phyloP scores from a whole-genome alignment of 371 early-diverging fungal species.

The Lichtheimia ornata region DNA sequence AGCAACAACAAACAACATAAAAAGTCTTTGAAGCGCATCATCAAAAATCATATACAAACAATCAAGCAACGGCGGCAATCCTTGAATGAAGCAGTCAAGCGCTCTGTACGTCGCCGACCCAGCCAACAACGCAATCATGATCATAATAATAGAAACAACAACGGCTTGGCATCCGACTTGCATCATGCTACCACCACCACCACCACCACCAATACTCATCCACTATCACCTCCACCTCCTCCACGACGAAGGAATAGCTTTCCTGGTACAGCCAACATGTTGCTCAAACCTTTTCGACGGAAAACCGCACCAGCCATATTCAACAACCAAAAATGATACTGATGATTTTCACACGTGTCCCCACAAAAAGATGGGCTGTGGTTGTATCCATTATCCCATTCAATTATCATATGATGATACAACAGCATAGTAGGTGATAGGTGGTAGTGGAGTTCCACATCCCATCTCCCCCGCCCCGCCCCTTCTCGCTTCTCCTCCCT shows the following conservation, averaged over 20 bases:
- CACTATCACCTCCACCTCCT: no score
- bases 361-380: no score
- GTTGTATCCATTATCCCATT: neutral
- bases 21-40: constrained; percentile 14
- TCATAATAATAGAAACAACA: neutral
- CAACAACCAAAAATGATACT: neutral
- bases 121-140: neutral
- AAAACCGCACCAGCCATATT: constrained; percentile 18
- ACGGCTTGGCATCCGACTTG: constrained; percentile 3
- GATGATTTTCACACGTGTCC: no score
- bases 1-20: constrained; percentile 3
- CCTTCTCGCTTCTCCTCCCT: neutral
- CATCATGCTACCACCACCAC: neutral
- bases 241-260: neutral
- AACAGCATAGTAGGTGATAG: no score
- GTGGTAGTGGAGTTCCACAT: no score
- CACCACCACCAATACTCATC: neutral
- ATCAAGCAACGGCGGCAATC: constrained; percentile 17
- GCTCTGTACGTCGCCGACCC: constrained; percentile 8
- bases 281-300: constrained; percentile 11
- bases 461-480: no score
- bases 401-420: neutral
- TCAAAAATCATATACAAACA: constrained; percentile 15
- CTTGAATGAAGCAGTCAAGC: constrained; percentile 19
- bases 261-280: neutral